These are phyloP conservation scores for Peronospora farinosa DNA, from an alignment of 352 stramenopile species.

Conservation along the genomic window DNA sequence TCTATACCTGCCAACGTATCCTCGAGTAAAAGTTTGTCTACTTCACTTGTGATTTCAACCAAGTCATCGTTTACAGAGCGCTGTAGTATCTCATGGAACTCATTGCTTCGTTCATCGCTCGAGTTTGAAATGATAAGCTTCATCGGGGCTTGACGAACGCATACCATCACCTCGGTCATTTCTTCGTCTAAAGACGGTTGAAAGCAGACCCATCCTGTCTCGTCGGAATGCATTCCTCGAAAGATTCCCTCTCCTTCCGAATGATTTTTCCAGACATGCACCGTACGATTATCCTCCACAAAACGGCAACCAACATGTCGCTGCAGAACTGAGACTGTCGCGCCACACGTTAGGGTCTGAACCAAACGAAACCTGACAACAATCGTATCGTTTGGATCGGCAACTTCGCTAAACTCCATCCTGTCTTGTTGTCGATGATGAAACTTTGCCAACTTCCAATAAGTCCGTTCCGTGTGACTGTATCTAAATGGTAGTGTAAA, in stretches of 20 bases:
- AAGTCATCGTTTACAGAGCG: constrained; percentile 16
- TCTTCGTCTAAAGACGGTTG: constrained; percentile 10
- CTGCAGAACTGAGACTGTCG: constrained; percentile 12
- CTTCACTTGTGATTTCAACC: constrained; percentile 12
- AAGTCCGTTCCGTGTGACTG: constrained; percentile 4
- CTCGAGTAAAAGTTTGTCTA: constrained; percentile 19
- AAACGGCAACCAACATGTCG: constrained; percentile 24
- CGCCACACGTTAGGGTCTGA: constrained; percentile 5
- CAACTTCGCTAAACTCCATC: constrained; percentile 6
- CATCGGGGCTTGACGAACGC: constrained; percentile 11
- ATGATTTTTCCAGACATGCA: constrained; percentile 43
- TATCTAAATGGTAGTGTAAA: constrained; percentile 16
- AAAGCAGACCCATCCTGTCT: constrained; percentile 47
- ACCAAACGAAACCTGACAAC: constrained; percentile 26
- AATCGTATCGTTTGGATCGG: constrained; percentile 21
- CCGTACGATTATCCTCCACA: constrained; percentile 28
- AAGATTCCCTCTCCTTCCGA: constrained; percentile 31
- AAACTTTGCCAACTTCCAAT: constrained; percentile 15
- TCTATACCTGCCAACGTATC: constrained; percentile 21
- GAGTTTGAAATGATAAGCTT: not conserved
- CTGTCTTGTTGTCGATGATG: constrained; percentile 13
- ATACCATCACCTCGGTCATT: constrained; percentile 10
- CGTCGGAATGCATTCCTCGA: constrained; percentile 36
- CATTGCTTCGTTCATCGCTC: too few relatives aligned
- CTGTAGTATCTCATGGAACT: constrained; percentile 19